Conservation (phyloP, 192 early-diverging fungal species). For the Kappamyces sp. region DNA sequence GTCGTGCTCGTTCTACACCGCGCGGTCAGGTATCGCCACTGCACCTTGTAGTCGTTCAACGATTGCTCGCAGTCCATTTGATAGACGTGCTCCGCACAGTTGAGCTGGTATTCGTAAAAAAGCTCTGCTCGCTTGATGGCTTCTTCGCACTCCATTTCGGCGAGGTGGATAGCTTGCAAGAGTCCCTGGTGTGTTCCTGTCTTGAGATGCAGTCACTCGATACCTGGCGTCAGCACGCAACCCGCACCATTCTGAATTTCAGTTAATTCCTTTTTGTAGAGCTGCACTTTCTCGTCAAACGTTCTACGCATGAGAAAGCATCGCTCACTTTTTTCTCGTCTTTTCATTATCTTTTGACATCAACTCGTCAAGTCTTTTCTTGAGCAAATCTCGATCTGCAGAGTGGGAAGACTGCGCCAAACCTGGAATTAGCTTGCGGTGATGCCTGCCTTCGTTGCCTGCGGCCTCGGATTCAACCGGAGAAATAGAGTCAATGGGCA, state of each 20-base stretch:
- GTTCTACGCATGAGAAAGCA: slow-evolving; percentile 6
- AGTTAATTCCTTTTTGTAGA: slow-evolving; percentile 11
- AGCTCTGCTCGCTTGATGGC: slow-evolving; percentile 51
- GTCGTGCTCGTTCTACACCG: slow-evolving; percentile 53
- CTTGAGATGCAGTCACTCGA: not conserved
- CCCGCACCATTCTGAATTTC: slow-evolving; percentile 7
- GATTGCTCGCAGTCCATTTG: slow-evolving; percentile 52
- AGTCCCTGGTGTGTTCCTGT: slow-evolving; percentile 65
- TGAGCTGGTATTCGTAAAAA: slow-evolving; percentile 65
- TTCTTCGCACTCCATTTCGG: slow-evolving; percentile 52
- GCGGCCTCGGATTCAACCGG: no score
- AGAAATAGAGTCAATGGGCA: no score
- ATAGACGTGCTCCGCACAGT: slow-evolving; percentile 61
- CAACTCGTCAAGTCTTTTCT: no score
- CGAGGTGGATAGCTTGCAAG: slow-evolving; percentile 52
- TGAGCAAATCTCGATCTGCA: no score
- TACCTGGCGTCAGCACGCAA: no score
- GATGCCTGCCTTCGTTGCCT: no score
- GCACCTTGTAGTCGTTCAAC: slow-evolving; percentile 64
- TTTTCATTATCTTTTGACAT: no score
- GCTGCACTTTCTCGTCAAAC: slow-evolving; percentile 5
- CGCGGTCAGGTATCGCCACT: not conserved
- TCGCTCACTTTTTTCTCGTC: slow-evolving; percentile 7
- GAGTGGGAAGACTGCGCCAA: no score
- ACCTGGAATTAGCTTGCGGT: no score